A percentile compares a stretch with the other conserved stretches of the same genome.
Conservation (phyloP, 495 filamentous ascomycete genomes). For the Penicillium atrosanguineum region DNA sequence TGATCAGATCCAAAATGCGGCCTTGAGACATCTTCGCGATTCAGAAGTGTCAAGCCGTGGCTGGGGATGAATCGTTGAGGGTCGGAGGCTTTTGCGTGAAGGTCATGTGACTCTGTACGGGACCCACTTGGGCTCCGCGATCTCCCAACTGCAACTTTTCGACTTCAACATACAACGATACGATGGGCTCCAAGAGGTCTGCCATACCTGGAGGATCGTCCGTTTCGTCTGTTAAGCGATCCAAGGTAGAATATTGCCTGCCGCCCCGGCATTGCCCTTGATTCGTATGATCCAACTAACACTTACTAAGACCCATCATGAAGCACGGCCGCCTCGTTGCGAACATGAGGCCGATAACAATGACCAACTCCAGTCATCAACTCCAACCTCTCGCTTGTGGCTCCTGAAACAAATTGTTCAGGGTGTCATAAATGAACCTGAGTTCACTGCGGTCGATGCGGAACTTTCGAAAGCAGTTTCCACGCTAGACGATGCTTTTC, state of each 20-base stretch:
- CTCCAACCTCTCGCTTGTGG: constrained; percentile 8
- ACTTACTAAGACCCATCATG: neutral
- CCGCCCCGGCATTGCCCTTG: neutral
- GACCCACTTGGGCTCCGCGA: constrained; percentile 3
- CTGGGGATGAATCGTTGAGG: neutral
- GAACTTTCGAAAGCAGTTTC: constrained; percentile 24
- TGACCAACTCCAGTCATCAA: neutral
- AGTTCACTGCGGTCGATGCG: constrained; percentile 9
- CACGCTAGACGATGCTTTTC: constrained; percentile 22
- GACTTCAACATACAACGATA: neutral
- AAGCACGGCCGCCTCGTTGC: neutral
- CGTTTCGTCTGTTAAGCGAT: constrained; percentile 1
- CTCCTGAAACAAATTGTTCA: constrained; percentile 16
- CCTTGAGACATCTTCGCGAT: constrained; percentile 62
- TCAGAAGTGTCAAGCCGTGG: neutral
- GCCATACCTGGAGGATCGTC: neutral
- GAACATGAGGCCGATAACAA: neutral
- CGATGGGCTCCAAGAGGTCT: constrained; percentile 12
- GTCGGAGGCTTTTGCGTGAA: neutral
- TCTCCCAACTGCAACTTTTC: neutral
- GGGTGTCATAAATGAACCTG: constrained; percentile 18
- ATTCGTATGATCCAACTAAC: neutral
- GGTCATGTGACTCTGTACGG: constrained; percentile 7
- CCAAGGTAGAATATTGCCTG: constrained; percentile 4
- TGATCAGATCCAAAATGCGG: constrained; percentile 73